Evolutionary conservation across 73 alveolate genomes (phyloP).

Genomic region (Stentor coeruleus): DNA sequence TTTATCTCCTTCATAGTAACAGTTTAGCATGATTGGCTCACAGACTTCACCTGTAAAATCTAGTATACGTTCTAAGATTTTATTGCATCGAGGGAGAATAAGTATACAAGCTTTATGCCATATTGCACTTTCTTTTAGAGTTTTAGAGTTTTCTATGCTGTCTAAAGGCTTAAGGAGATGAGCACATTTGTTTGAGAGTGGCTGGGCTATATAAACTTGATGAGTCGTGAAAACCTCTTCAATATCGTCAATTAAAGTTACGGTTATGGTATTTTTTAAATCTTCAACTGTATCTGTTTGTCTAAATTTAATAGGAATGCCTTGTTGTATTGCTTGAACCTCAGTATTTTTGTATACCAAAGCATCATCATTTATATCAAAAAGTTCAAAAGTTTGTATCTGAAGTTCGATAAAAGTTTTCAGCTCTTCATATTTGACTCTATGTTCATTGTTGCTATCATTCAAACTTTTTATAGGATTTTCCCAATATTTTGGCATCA

Average conservation of each 20-base stretch:
- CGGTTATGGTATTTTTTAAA: constrained; percentile 9
- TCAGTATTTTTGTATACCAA: constrained; percentile 21
- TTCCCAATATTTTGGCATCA: constrained; percentile 73
- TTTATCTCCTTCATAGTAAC: constrained; percentile 11
- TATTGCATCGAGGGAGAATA: not conserved
- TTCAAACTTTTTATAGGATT: constrained; percentile 55
- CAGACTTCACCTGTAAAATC: not conserved
- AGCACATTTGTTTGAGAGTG: not conserved
- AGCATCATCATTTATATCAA: constrained; percentile 18
- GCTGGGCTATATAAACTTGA: not conserved
- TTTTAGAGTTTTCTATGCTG: not conserved
- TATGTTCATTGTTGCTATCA: constrained; percentile 47
- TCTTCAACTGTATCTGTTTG: constrained; percentile 33
- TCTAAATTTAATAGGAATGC: constrained; percentile 10
- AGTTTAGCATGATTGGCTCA: not conserved
- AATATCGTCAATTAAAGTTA: not conserved
- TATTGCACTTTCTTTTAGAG: not conserved
- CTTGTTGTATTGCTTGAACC: not conserved
- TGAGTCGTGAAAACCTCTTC: not conserved
- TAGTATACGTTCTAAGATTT: not conserved
- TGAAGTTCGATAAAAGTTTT: constrained; percentile 47
- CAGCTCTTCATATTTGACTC: constrained; percentile 65
- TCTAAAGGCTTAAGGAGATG: not conserved
- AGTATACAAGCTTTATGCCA: not conserved
- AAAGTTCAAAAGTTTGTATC: constrained; percentile 30